Evolutionary conservation across 2,329 filamentous ascomycete species (phyloP).

Genomic region (Penicillium italicum): DNA sequence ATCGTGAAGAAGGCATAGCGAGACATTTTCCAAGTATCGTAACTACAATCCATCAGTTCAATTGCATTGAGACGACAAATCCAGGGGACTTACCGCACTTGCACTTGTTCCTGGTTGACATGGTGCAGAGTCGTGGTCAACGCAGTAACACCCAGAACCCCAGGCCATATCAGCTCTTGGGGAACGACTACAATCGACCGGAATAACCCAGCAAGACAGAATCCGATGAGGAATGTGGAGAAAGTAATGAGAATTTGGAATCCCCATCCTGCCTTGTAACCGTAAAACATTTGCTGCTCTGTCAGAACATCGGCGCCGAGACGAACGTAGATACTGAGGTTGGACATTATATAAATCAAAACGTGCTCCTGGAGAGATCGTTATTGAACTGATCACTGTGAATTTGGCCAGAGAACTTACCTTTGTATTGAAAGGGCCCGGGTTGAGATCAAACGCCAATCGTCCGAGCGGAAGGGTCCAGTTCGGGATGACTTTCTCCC

Average conservation of each 20-base stretch:
- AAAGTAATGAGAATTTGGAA: slow-evolving; percentile 51
- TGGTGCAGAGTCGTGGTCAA: slow-evolving; percentile 66
- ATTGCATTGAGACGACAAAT: too few species aligned
- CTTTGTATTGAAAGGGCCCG: slow-evolving; percentile 32
- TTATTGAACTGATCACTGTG: not conserved
- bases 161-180: slow-evolving; percentile 61
- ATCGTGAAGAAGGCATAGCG: slow-evolving; percentile 28
- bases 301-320: slow-evolving; percentile 27
- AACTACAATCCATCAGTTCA: slow-evolving; percentile 42
- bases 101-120: slow-evolving; percentile 50
- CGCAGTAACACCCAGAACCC: slow-evolving; percentile 53
- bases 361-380: slow-evolving; percentile 18
- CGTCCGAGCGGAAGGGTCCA: slow-evolving; percentile 19
- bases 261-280: slow-evolving; percentile 25
- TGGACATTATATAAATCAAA: slow-evolving; percentile 30
- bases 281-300: slow-evolving; percentile 29
- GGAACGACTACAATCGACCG: slow-evolving; percentile 53
- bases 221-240: slow-evolving; percentile 64
- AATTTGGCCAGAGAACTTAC: slow-evolving; percentile 5
- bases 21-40: slow-evolving; percentile 40
- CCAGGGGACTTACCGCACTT: slow-evolving; percentile 28
- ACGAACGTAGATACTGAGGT: slow-evolving; percentile 29
- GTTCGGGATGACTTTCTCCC: slow-evolving; percentile 24
- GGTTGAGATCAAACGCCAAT: slow-evolving; percentile 41
- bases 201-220: slow-evolving; percentile 57